phyloP scores from a whole-genome alignment of 1,139 yeast genomes.

The Saccharomyces hybrid region DNA sequence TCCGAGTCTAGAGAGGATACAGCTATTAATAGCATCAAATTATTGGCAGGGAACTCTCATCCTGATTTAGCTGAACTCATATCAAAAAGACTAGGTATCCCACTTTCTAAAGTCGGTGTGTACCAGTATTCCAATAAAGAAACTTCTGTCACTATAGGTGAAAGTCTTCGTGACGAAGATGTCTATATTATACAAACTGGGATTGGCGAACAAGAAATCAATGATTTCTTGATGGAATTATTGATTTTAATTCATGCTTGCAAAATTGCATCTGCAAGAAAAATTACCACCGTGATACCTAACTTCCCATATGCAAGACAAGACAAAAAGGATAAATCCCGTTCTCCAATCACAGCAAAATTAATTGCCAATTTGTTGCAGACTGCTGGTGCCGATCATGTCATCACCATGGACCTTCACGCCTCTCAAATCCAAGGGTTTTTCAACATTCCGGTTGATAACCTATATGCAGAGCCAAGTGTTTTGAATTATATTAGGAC shows the following conservation, averaged over 20 bases:
- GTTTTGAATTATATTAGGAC: constrained; percentile 62
- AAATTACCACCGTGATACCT: constrained; percentile 72
- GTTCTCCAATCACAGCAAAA: constrained; percentile 82
- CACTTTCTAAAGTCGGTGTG: constrained; percentile 56
- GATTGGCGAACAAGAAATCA: constrained; percentile 52
- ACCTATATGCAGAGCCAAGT: constrained; percentile 71
- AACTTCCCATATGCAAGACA: constrained; percentile 80
- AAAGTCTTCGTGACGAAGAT: constrained; percentile 71
- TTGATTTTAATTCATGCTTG: constrained; percentile 69
- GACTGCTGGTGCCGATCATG: constrained; percentile 76
- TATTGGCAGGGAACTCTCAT: constrained; percentile 84
- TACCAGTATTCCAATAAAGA: constrained; percentile 67
- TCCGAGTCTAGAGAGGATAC: constrained; percentile 8
- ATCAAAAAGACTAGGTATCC: constrained; percentile 53
- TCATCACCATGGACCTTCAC: constrained; percentile 75
- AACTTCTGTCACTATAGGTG: constrained; percentile 64
- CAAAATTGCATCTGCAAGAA: constrained; percentile 68
- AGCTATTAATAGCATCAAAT: constrained; percentile 42
- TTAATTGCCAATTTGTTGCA: constrained; percentile 65
- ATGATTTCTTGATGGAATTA: constrained; percentile 64
- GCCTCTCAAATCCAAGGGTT: constrained; percentile 86
- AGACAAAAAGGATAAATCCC: constrained; percentile 70
- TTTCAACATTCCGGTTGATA: constrained; percentile 73
- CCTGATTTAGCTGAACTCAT: constrained; percentile 74
- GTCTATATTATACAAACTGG: constrained; percentile 68